Conservation (phyloP, 495 filamentous ascomycete genomes). For the Hyaloscypha bicolor region DNA sequence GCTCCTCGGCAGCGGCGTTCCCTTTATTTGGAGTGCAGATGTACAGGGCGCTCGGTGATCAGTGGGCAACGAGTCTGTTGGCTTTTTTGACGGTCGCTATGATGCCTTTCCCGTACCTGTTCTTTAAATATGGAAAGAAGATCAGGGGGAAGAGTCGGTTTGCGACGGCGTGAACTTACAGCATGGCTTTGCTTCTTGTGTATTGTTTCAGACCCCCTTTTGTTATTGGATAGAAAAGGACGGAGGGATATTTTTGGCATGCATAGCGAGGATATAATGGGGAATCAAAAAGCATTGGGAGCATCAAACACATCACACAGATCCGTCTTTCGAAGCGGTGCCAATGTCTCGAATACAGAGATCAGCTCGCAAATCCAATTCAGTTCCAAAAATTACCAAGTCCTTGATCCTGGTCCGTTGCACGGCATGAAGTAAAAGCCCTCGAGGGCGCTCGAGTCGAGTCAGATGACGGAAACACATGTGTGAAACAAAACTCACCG, state of each 20-base stretch:
- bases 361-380: background rate
- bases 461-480: conserved; percentile 21
- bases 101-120: conserved; percentile 48
- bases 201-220: background rate
- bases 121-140: conserved; percentile 46
- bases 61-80: conserved; percentile 54
- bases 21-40: conserved; percentile 54
- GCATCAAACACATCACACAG: background rate
- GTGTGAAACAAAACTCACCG: background rate
- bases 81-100: conserved; percentile 50
- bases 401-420: background rate
- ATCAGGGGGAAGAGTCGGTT: conserved; percentile 53
- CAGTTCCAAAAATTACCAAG: conserved; percentile 4
- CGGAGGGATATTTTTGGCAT: background rate
- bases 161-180: conserved; percentile 32
- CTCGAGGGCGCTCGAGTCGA: conserved; percentile 3
- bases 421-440: conserved; percentile 11
- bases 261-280: conserved; percentile 20
- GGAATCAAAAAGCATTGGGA: background rate
- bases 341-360: conserved; percentile 1
- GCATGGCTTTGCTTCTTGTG: background rate
- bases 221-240: background rate
- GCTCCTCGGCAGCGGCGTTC: conserved; percentile 44
- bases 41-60: conserved; percentile 50
- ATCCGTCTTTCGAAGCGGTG: background rate